These are phyloP conservation scores for Rhizomucor pusillus DNA, from an alignment of 371 early-diverging fungal genomes.

Conservation along the genomic window DNA sequence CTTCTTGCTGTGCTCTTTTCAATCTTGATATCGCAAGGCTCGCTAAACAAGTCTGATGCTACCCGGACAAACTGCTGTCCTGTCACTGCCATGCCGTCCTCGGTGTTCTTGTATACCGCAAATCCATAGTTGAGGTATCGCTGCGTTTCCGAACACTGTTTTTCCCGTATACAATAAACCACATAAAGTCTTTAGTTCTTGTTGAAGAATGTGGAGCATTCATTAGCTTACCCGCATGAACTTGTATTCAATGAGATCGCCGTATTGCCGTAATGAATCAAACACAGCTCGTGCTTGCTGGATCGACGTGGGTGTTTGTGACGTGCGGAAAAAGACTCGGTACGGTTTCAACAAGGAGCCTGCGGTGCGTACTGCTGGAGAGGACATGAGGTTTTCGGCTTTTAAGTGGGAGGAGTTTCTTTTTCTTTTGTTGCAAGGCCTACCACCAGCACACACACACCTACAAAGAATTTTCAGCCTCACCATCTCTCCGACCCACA, in stretches of 20 bases:
- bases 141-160: conserved; percentile 29
- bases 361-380: conserved; percentile 2
- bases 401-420: too few relatives aligned
- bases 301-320: conserved; percentile 14
- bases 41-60: conserved; percentile 15
- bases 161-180: too few relatives aligned
- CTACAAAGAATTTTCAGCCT: too few relatives aligned
- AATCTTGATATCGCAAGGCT: conserved; percentile 21
- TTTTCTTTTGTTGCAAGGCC: too few relatives aligned
- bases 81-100: conserved; percentile 14
- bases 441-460: too few relatives aligned
- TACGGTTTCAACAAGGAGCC: conserved; percentile 5
- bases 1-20: conserved; percentile 8
- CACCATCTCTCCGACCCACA: too few relatives aligned
- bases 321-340: conserved; percentile 19
- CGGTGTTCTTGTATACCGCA: conserved; percentile 19
- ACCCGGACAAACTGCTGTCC: conserved; percentile 18
- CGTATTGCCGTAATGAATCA: conserved; percentile 12
- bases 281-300: conserved; percentile 23
- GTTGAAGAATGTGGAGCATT: too few relatives aligned
- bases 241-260: conserved; percentile 25
- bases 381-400: too few relatives aligned
- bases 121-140: conserved; percentile 23
- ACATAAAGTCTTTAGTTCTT: too few relatives aligned
- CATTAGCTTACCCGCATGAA: conserved; percentile 20